A percentile compares a stretch with the other conserved stretches of the same genome.
These are phyloP conservation scores for Pseudopediastrum boryanum DNA, from an alignment of 139 green algal species.

Conservation along the genomic window DNA sequence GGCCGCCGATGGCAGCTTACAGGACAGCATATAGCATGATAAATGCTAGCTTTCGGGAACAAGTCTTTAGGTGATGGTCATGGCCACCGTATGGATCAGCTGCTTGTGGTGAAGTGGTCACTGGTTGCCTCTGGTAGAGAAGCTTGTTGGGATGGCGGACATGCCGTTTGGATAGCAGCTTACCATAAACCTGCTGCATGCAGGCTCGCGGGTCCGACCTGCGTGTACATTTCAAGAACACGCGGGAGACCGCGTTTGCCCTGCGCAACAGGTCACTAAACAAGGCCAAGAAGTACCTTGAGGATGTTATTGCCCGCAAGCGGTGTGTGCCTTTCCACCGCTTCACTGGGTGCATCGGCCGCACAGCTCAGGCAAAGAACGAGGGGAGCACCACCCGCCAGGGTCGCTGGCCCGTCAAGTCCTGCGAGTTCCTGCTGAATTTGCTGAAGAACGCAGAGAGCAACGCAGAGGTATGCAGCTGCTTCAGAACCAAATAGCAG, in stretches of 20 bases:
- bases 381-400: slow-evolving; percentile 83
- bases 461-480: slow-evolving; percentile 90
- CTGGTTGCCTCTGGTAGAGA: slow-evolving; percentile 91
- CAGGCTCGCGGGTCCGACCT: slow-evolving; percentile 90
- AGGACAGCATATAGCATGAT: slow-evolving; percentile 10
- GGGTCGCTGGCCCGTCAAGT: slow-evolving; percentile 98
- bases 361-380: slow-evolving; percentile 85
- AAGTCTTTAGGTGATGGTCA: not conserved
- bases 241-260: slow-evolving; percentile 86
- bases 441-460: slow-evolving; percentile 99
- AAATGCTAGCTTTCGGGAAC: not conserved
- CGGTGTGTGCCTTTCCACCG: slow-evolving; percentile 93
- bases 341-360: slow-evolving; percentile 90
- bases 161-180: no score
- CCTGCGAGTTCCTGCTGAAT: slow-evolving; percentile 89
- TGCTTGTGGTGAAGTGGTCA: not conserved
- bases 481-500: not conserved
- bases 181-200: not conserved
- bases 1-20: not conserved
- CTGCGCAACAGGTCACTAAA: slow-evolving; percentile 85
- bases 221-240: slow-evolving; percentile 99
- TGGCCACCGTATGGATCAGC: not conserved
- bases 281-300: slow-evolving; percentile 96
- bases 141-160: slow-evolving; percentile 86
- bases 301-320: slow-evolving; percentile 95